These are phyloP conservation scores for Flaveria robusta DNA, from an alignment of 129 eudicot species.

Conservation along the genomic window DNA sequence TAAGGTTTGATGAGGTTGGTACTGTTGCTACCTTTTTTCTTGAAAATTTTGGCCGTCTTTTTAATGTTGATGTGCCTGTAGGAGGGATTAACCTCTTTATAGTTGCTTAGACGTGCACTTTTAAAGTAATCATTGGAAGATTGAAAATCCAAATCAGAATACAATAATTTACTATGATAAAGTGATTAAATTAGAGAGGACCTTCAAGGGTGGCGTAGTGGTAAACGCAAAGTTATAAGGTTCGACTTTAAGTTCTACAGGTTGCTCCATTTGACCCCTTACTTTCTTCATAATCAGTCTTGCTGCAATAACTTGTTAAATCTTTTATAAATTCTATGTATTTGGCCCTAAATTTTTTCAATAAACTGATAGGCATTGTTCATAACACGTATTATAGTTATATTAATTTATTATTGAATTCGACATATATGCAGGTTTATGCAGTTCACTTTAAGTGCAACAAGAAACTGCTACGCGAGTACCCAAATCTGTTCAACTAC, in stretches of 20 bases:
- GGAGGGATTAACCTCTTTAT: too few species aligned
- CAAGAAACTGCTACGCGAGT: conserved; percentile 73
- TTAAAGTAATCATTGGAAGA: too few species aligned
- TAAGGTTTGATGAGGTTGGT: conserved; percentile 94
- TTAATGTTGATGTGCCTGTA: too few species aligned
- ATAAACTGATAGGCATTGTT: neutral
- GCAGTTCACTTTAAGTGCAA: conserved; percentile 96
- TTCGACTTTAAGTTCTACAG: too few species aligned
- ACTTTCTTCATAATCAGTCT: neutral
- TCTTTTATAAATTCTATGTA: neutral
- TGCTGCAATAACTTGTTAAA: neutral
- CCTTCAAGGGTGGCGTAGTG: too few species aligned
- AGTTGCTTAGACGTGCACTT: too few species aligned
- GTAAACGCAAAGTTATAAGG: too few species aligned
- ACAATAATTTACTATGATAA: too few species aligned
- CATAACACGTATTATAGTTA: neutral
- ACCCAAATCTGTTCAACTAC: conserved; percentile 58
- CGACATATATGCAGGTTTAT: conserved; percentile 57
- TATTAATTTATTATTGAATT: neutral
- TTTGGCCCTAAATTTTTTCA: neutral
- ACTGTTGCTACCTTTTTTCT: neutral
- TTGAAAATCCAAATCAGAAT: too few species aligned
- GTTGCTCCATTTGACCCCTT: too few species aligned
- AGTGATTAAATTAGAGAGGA: too few species aligned
- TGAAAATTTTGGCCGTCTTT: too few species aligned